These are phyloP conservation scores for Hemileccinum impolitum DNA, from an alignment of 768 basidiomycete genomes.

Conservation along the genomic window DNA sequence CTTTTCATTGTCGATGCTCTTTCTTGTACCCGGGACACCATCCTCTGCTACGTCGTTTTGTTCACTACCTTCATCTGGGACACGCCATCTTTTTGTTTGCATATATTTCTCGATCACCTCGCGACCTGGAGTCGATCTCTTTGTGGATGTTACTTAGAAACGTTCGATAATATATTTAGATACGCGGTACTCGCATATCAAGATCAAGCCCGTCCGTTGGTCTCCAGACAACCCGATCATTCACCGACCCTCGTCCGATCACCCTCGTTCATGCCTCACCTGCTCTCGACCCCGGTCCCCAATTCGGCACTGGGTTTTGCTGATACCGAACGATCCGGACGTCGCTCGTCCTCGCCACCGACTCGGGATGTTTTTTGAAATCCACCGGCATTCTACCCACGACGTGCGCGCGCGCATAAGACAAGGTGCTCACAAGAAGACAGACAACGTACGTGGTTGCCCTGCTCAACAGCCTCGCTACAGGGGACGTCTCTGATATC, in stretches of 20 bases:
- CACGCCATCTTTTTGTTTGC: neutral
- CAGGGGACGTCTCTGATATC: conserved; percentile 70
- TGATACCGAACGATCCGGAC: conserved; percentile 87
- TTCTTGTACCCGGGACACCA: neutral
- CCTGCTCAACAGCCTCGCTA: conserved; percentile 62
- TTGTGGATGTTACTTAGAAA: no score
- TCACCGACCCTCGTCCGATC: conserved; percentile 17
- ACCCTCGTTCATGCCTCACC: conserved; percentile 25
- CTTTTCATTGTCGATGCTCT: neutral
- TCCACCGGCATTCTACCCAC: conserved; percentile 54
- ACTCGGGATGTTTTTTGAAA: conserved; percentile 71
- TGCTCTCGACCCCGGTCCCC: conserved; percentile 84
- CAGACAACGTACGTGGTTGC: conserved; percentile 49
- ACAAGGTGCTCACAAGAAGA: neutral
- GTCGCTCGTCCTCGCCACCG: conserved; percentile 50
- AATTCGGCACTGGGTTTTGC: conserved; percentile 82
- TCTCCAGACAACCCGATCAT: neutral
- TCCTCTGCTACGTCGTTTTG: neutral
- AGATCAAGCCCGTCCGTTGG: no score
- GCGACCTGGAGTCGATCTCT: no score
- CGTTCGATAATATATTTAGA: no score
- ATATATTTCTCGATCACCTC: neutral
- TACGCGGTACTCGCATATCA: no score
- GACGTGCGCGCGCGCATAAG: neutral
- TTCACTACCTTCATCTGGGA: neutral